Percentiles rank a stretch among this genome's conserved stretches.
phyloP scores from a whole-genome alignment of 257 asterid genomes.

The Linaria vulgaris region DNA sequence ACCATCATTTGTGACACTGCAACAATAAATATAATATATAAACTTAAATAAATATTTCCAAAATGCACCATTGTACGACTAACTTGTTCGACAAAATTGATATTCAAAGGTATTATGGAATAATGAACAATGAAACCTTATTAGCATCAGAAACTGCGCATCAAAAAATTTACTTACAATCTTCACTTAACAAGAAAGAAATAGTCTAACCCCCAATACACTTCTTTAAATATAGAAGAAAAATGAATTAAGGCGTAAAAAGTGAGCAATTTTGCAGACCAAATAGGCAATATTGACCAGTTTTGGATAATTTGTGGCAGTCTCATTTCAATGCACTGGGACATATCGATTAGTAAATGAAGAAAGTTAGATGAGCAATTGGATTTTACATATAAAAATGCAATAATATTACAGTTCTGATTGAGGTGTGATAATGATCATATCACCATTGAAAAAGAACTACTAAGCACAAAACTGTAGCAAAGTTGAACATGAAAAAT shows the following conservation, averaged over 20 bases:
- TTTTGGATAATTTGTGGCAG: not conserved
- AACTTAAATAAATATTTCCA: not conserved
- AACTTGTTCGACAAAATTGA: not conserved
- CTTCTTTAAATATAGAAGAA: not conserved
- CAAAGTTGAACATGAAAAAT: slow-evolving; percentile 23
- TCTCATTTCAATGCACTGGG: no score
- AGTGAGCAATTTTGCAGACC: not conserved
- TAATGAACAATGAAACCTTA: not conserved
- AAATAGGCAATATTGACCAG: not conserved
- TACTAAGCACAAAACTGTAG: slow-evolving; percentile 6
- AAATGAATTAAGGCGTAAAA: not conserved
- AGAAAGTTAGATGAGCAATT: no score
- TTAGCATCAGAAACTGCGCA: not conserved
- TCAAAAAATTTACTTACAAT: no score
- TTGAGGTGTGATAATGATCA: no score
- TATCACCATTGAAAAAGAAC: not conserved
- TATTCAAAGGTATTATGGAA: slow-evolving; percentile 15
- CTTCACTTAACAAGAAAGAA: no score
- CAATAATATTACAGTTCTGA: no score
- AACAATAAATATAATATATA: slow-evolving; percentile 28
- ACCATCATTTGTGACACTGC: slow-evolving; percentile 75
- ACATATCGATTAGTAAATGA: no score
- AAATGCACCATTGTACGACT: not conserved
- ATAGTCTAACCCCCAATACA: no score
- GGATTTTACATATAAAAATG: no score